Evolutionary conservation across 176 grass and related monocot genomes (phyloP).

Genomic region (Oryza australiensis): DNA sequence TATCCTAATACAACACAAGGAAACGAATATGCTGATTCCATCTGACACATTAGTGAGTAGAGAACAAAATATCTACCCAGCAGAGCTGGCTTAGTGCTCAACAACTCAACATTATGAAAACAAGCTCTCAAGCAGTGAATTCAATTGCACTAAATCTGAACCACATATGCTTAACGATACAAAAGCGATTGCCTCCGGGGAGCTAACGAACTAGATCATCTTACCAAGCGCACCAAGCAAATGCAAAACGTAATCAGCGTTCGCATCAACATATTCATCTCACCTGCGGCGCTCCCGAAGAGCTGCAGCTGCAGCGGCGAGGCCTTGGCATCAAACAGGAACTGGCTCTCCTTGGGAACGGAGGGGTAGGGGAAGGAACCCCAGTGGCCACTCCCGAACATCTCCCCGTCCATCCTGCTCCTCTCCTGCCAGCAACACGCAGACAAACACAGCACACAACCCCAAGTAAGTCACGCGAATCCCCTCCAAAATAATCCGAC

Average conservation of each 20-base stretch:
- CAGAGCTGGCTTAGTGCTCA: background rate
- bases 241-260: background rate
- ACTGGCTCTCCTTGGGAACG: conserved; percentile 14
- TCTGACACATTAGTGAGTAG: background rate
- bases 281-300: conserved; percentile 16
- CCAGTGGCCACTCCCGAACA: conserved; percentile 9
- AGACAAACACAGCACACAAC: background rate
- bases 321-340: conserved; percentile 5
- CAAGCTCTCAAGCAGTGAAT: background rate
- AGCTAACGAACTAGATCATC: background rate
- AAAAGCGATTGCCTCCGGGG: background rate
- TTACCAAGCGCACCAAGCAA: background rate
- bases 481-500: background rate
- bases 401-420: conserved; percentile 41
- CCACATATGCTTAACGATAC: background rate
- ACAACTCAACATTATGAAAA: background rate
- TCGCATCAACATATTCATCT: background rate
- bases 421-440: background rate
- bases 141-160: background rate
- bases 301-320: conserved; percentile 42
- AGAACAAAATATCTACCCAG: background rate
- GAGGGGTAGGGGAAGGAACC: background rate
- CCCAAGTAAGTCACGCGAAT: background rate
- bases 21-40: background rate
- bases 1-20: background rate